phyloP scores from a whole-genome alignment of 192 early-diverging fungal species.

The Cetraspora pellucida region DNA sequence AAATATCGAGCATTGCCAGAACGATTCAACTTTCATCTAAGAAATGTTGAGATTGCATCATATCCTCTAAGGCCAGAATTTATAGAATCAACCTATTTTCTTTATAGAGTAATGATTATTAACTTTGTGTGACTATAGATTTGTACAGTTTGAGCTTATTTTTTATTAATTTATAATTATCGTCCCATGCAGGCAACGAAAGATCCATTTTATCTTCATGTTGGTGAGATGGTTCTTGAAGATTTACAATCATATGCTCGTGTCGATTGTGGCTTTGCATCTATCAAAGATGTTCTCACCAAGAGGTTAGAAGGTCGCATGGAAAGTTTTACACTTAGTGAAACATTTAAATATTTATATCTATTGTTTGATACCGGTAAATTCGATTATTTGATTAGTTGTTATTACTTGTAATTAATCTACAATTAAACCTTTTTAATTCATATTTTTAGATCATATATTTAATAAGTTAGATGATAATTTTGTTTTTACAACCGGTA shows the following conservation, averaged over 20 bases:
- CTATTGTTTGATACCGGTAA: conserved; percentile 87
- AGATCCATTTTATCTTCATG: conserved; percentile 87
- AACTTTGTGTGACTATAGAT: not conserved
- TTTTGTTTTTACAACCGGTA: conserved; percentile 87
- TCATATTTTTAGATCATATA: conserved; percentile 54
- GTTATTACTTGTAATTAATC: not conserved
- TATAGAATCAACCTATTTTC: conserved; percentile 90
- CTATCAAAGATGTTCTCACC: conserved; percentile 64
- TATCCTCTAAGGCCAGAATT: conserved; percentile 95
- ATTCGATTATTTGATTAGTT: not conserved
- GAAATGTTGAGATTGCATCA: conserved; percentile 62
- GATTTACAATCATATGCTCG: conserved; percentile 76
- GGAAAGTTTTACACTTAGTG: conserved; percentile 93
- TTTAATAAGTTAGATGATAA: conserved; percentile 73
- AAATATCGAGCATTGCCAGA: conserved; percentile 86
- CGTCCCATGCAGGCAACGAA: conserved; percentile 65
- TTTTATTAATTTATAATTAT: not conserved
- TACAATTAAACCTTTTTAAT: not conserved
- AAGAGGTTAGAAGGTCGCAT: conserved; percentile 78
- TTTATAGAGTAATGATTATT: conserved; percentile 62
- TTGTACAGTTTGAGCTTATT: conserved; percentile 24
- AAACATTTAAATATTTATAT: conserved; percentile 97
- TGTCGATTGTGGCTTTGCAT: conserved; percentile 81
- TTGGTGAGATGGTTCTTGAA: conserved; percentile 83
- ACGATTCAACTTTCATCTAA: conserved; percentile 74